These are phyloP conservation scores for Capsicum chinense DNA, from an alignment of 257 asterid species.

Conservation along the genomic window DNA sequence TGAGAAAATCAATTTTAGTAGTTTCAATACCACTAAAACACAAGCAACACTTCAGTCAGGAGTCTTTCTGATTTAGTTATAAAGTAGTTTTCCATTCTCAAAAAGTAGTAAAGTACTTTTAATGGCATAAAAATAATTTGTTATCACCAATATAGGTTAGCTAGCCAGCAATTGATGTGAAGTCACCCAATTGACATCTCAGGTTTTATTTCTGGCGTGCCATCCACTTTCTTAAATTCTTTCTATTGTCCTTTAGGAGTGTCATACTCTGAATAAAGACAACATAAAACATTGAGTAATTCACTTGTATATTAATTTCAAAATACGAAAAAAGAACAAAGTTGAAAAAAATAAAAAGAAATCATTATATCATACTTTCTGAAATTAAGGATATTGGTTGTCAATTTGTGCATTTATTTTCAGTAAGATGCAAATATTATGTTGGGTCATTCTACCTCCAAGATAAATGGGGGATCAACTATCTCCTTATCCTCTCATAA, in stretches of 20 bases:
- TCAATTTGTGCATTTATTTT: no score
- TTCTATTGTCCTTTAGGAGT: slow-evolving; percentile 70
- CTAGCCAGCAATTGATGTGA: slow-evolving; percentile 11
- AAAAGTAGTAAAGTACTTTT: not conserved
- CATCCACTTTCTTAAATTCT: slow-evolving; percentile 86
- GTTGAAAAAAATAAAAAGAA: not conserved
- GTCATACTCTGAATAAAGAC: slow-evolving; percentile 72
- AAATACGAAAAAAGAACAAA: not conserved
- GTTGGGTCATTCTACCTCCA: no score
- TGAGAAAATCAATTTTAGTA: slow-evolving; percentile 14
- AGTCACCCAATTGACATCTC: slow-evolving; percentile 87
- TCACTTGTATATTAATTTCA: not conserved
- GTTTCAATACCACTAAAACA: not conserved
- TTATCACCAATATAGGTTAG: slow-evolving; percentile 14
- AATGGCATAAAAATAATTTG: not conserved
- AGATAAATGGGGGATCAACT: no score
- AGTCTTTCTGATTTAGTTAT: not conserved
- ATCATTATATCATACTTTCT: not conserved
- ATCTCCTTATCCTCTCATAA: no score
- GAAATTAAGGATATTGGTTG: no score
- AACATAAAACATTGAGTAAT: slow-evolving; percentile 29
- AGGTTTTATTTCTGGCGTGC: slow-evolving; percentile 93
- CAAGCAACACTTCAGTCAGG: not conserved
- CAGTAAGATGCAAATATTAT: no score
- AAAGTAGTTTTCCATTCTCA: not conserved